Evolutionary conservation across 2,329 filamentous ascomycete genomes (phyloP), one percentile per base, ranked within the genome.

Genomic region (Talaromyces amestolkiae): DNA sequence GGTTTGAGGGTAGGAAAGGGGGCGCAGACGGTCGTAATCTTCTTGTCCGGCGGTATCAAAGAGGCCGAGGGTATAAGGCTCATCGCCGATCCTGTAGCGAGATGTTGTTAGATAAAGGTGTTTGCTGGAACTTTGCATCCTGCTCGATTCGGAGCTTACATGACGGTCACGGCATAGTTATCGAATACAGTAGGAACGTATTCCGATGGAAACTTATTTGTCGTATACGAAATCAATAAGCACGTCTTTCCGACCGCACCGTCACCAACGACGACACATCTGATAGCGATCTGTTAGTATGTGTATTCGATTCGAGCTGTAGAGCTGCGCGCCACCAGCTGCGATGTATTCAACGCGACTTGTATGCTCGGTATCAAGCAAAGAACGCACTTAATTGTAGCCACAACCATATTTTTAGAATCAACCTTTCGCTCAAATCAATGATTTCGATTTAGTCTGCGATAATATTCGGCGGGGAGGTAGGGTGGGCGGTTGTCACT

Each of bases 181-280:
- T 99, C 95, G 81, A 99, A 99, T 70, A 99, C 95, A 35, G 95
- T 99, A 61, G 95, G 95, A 66, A 99, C 95, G 80, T 99, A 99
- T 93, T 99, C 95, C 75, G 93, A 97, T 41, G 95, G 95, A 80
- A 99, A 99, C 76, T 98, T 98, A 86, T 99, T 99, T 70, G 95
- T 99, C 70, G 95, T 99, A 83, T 99, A 99, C 79, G 92, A 96
- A 83, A 99, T 99, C 77, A 99, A 88, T 70, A 99, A 88, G 83
- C 95, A 99, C 71, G 95, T 99, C 86, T 99, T 99, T 80, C 95
- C 95, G 73, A 99, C 95, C 71, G 95, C 95, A 93, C 95, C 95
- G 81, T 99, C 95, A 79, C 95, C 95, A 75, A 99, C 95, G 73
- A 99, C 95, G 76, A 99, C 95, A 83, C 95, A 99, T 83, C 95